Evolutionary conservation across 2,329 filamentous ascomycete species (phyloP), one percentile per base, ranked within the genome.

Genomic region (Nectriaceae sp.): DNA sequence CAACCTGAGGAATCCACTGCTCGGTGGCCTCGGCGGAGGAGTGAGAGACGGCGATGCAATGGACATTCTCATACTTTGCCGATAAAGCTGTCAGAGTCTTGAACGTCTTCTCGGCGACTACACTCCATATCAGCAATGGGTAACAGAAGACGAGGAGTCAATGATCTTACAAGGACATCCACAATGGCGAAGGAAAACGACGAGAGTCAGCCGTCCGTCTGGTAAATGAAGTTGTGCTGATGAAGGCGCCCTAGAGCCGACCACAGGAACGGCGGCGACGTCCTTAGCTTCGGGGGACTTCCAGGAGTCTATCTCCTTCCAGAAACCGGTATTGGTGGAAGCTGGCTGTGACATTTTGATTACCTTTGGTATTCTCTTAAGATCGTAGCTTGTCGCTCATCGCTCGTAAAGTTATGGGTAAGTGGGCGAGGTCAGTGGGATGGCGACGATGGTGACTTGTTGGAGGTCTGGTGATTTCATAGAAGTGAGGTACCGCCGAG

Each of bases 181-280:
- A 64, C 86, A 90, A 65, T 90, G 86, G 26, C 87, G 76, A 5
- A 90, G 74, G 60, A 90, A 90, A 15, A 82, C 77, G 18, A 90
- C 69, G 2, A 90, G 64, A 0, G 78, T 80, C 1, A 83, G 82
- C 57, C 79, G 82, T 20, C 71, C 69, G 36, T 73, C 67, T 1
- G 79, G 77, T n/a, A 87, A 66, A 6, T 64, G 62, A 5, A 89
- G 69, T 50, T 75, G 73, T 21, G 72, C 55, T 21, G 79, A 75
- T 5, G 71, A 72, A 1, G 85, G 85, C 1, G 84, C 84, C 52
- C 74, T 71, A 26, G 74, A 65, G 52, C 82, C 83, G 22, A 83
- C 69, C 44, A 73, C 65, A 10, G 83, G 84, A 11, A 71, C 59
- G 2, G 75, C 66, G 4, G 73, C 70, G 35, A 79, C 65, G 3